These are phyloP conservation scores for Cymbidium sinense DNA, from an alignment of 106 monocot genomes.

Conservation along the genomic window DNA sequence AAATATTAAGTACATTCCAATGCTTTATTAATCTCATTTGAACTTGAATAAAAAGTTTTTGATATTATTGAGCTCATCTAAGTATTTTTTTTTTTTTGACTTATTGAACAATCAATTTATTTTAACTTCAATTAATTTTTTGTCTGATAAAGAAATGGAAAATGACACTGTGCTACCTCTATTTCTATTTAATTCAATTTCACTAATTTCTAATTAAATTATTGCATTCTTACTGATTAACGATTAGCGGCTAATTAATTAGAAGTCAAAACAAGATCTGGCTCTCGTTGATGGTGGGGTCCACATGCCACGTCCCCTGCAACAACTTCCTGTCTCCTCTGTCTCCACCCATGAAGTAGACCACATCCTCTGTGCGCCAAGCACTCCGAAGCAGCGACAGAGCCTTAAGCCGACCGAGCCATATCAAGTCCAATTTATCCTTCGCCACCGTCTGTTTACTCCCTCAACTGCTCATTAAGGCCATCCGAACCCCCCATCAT, in stretches of 20 bases:
- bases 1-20: no score
- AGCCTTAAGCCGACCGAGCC: slow-evolving; percentile 23
- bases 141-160: no score
- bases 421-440: slow-evolving; percentile 21
- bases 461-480: not conserved
- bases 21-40: no score
- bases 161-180: no score
- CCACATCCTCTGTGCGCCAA: slow-evolving; percentile 55
- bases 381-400: no score
- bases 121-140: no score
- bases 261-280: slow-evolving; percentile 4
- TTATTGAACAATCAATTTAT: no score
- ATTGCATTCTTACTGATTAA: not conserved
- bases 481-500: slow-evolving; percentile 21
- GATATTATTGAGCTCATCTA: no score
- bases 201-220: no score
- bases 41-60: no score
- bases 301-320: slow-evolving; percentile 12
- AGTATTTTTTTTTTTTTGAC: no score
- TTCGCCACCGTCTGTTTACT: slow-evolving; percentile 15
- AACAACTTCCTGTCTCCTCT: not conserved
- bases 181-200: no score
- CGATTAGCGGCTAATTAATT: not conserved
- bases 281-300: slow-evolving; percentile 2
- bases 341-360: slow-evolving; percentile 27